These are phyloP conservation scores for Carallia brachiata DNA, from an alignment of 345 rosid genomes.

Conservation along the genomic window DNA sequence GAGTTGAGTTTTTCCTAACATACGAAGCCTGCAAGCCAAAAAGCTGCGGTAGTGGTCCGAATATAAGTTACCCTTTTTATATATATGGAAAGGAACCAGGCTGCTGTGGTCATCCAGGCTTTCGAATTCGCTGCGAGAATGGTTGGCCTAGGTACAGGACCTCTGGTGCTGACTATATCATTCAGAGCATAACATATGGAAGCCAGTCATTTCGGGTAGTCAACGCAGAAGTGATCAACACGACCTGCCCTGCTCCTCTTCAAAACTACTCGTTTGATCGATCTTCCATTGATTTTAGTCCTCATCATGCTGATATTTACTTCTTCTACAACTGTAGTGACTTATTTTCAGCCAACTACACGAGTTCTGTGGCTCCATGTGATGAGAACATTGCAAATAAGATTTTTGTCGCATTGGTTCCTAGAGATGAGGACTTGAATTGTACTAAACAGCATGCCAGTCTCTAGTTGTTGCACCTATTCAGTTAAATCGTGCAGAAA, in stretches of 20 bases:
- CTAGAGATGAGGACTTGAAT: conserved; percentile 12
- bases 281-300: conserved; percentile 23
- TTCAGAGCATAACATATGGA: conserved; percentile 18
- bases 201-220: conserved; percentile 24
- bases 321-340: conserved; percentile 25
- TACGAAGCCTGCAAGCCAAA: conserved; percentile 29
- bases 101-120: conserved; percentile 29
- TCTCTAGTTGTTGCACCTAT: conserved; percentile 18
- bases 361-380: conserved; percentile 8
- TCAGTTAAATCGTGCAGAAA: conserved; percentile 7
- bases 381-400: neutral
- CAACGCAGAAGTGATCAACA: conserved; percentile 6
- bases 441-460: conserved; percentile 9
- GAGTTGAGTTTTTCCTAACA: too few relatives aligned
- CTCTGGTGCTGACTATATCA: conserved; percentile 19
- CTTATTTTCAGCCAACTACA: conserved; percentile 13
- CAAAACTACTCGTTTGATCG: conserved; percentile 30
- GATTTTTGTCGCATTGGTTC: conserved; percentile 20
- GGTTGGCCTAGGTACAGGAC: conserved; percentile 20
- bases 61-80: conserved; percentile 35
- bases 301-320: conserved; percentile 21
- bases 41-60: conserved; percentile 31
- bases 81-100: conserved; percentile 5
- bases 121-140: conserved; percentile 15
- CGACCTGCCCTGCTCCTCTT: conserved; percentile 20